Base-by-base conservation (phyloP, 495 filamentous ascomycete genomes). In the Xylaria bambusicola region DNA sequence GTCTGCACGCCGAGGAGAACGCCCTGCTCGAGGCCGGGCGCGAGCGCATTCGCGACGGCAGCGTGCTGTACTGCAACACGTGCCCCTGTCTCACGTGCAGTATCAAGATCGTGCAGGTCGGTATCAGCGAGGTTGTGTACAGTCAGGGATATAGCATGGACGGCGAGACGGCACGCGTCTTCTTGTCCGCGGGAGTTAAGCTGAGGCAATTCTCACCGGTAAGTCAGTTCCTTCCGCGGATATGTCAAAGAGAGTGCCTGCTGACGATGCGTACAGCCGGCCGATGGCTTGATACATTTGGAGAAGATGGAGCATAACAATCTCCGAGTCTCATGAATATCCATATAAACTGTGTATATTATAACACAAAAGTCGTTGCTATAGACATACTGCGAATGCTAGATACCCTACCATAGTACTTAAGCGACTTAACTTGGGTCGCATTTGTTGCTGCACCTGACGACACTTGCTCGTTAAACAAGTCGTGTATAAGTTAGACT, bases 11-110 rank as follows among this genome's bases (percentile, higher is more conserved):
- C 0, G 94, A 98, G 76, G 94, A 98, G 75, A 98, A 98, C 72
- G 94, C 94, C 0, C 74, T 98, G 40, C 77, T 98, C 21, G 94
- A 98, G 76, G 94, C 95, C 27, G 94, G 94, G 1, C 81, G 93
- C 61, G 94, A 98, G 73, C 80, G 94, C 20, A 89, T 98, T 62
- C 80, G 91, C 35, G 86, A 88, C 49, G 76, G 78, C 80, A 87
- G 9, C 80, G 88, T 88, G 53, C 77, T 98, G 27, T 98, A 98
- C 70, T 97, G 94, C 67, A 90, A 98, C 70, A 98, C 94, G 71
- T 98, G 94, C 66, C 94, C 94, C 12, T 98, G 94, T 65, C 80
- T 98, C 77, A 98, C 94, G n/a, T 98, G 94, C 71, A 93, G 89
- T 62, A 93, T 98, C 75, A 98, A 98, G 72, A 97, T 98, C 66